Conservation (phyloP, 2,329 filamentous ascomycete species). For the Coniella lustricola region DNA sequence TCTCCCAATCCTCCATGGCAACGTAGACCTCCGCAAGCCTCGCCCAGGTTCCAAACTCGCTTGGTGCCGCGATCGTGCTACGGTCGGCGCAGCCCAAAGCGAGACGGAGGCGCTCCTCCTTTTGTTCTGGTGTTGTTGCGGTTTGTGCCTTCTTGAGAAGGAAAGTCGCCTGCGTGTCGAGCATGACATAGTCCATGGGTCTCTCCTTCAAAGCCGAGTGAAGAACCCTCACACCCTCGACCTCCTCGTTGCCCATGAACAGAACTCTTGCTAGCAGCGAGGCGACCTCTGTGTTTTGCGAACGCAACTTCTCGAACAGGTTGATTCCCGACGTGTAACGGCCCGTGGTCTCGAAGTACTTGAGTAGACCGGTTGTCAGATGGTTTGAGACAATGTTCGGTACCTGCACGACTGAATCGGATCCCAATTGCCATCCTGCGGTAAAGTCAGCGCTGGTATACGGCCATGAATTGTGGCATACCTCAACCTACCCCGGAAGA, state of each 20-base stretch:
- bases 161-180: slow-evolving; percentile 91
- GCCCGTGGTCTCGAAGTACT: slow-evolving; percentile 92
- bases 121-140: slow-evolving; percentile 46
- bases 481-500: slow-evolving; percentile 67
- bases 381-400: slow-evolving; percentile 96
- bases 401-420: slow-evolving; percentile 94
- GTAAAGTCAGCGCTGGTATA: slow-evolving; percentile 10
- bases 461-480: too few relatives aligned
- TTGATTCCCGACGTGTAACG: slow-evolving; percentile 94
- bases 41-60: slow-evolving; percentile 96
- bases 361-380: slow-evolving; percentile 83
- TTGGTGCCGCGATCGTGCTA: slow-evolving; percentile 89
- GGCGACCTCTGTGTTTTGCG: slow-evolving; percentile 86
- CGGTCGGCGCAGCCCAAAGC: slow-evolving; percentile 90
- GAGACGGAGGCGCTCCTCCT: slow-evolving; percentile 67
- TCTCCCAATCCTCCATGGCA: slow-evolving; percentile 89
- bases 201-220: slow-evolving; percentile 84
- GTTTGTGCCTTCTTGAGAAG: slow-evolving; percentile 72
- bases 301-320: slow-evolving; percentile 89
- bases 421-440: slow-evolving; percentile 86
- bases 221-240: slow-evolving; percentile 83
- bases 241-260: slow-evolving; percentile 92
- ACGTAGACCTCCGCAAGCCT: slow-evolving; percentile 90
- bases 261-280: slow-evolving; percentile 86
- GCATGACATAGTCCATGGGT: slow-evolving; percentile 95